Evolutionary conservation across 2,329 filamentous ascomycete genomes (phyloP).

Genomic region (Lecanosticta acicola): DNA sequence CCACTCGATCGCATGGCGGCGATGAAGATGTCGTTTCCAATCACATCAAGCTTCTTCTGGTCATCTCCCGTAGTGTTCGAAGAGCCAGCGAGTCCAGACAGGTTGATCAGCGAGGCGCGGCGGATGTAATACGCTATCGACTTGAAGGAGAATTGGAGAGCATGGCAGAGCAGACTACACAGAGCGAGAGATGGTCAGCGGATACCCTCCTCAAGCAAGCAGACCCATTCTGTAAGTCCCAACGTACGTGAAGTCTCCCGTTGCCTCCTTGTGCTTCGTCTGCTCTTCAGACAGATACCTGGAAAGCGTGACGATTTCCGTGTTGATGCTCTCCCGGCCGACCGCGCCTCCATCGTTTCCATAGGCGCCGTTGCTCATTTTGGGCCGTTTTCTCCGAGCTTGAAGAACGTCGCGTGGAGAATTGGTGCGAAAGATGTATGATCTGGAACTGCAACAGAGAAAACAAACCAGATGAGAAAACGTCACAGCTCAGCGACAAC

Average conservation of each 20-base stretch:
- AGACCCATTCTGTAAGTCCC: neutral
- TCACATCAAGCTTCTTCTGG: conserved; percentile 99
- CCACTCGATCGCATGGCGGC: conserved; percentile 89
- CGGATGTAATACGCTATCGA: conserved; percentile 99
- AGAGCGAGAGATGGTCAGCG: conserved; percentile 16
- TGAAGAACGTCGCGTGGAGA: no score
- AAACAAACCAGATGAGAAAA: no score
- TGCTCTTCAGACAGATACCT: conserved; percentile 96
- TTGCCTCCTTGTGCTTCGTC: conserved; percentile 84
- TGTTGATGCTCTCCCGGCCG: conserved; percentile 72
- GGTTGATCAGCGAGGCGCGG: conserved; percentile 78
- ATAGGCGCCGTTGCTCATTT: no score
- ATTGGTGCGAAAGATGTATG: no score
- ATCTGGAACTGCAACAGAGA: no score
- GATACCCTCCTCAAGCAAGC: neutral
- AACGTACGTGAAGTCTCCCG: conserved; percentile 93
- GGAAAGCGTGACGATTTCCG: conserved; percentile 90
- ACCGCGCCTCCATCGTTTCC: neutral
- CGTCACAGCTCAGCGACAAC: no score
- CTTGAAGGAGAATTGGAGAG: conserved; percentile 99
- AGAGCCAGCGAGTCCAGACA: conserved; percentile 89
- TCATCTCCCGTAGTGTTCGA: conserved; percentile 95
- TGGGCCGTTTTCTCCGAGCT: no score
- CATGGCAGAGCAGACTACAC: conserved; percentile 82
- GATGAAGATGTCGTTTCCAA: conserved; percentile 97